Base-by-base conservation (phyloP, 257 asterid genomes). In the Rauvolfia tetraphylla region DNA sequence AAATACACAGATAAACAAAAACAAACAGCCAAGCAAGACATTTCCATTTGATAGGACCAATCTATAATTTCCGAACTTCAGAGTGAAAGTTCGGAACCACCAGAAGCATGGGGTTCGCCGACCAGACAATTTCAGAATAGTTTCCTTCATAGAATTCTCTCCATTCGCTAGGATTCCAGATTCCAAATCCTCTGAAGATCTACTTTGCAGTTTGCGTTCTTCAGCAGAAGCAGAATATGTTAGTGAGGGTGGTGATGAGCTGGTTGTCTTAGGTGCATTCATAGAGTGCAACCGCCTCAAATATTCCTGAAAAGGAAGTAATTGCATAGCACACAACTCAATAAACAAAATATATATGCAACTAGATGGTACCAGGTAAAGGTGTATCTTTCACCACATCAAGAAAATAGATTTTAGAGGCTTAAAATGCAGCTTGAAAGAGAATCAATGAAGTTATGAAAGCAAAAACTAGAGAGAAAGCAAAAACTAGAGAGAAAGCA, bases 1-100 rank as follows among this genome's bases (percentile, higher is more conserved):
- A 66, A 83, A 14, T 74, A 84, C 83, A 84, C 77, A 88, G 63
- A 86, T 54, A 66, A 87, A 73, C 86, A 90, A 65, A 44, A 88
- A 65, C 71, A 90, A 71, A 75, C 85, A 82, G 62, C 87, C 88
- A 75, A 90, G 76, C 54, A 88, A 80, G 75, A 92, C 58, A 68
- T 88, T 94, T 81, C 92, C 90, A 79, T 83, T 92, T 68, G 96
- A 90, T 75, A 95, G 33, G 46, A 77, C 81, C 56, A 91, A 69
- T 71, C 59, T 85, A 79, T 70, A 57, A 72, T 74, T 86, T 67
- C 96, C 92, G 11, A 92, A 76, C 88, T 89, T 92, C 81, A 90
- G 79, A 65, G 83, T 87, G 78, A 91, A 46, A 59, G 83, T 84
- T 44, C 87, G 96, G 80, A 90, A 92, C 96, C 95, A 95, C 92